phyloP scores from a whole-genome alignment of 164 flowering plant species.

The Berberis vulgaris region DNA sequence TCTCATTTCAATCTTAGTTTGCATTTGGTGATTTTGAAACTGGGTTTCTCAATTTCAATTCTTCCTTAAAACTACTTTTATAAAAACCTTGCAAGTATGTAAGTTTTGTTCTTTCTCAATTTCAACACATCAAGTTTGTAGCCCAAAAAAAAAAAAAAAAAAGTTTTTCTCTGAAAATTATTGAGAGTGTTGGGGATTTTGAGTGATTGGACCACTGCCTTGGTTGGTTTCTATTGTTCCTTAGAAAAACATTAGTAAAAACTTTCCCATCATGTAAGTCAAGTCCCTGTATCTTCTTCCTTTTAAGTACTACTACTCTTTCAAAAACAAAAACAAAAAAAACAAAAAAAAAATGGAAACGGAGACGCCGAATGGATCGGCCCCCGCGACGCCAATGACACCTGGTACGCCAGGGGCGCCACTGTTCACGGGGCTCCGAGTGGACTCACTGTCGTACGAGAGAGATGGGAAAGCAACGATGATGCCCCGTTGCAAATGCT shows the following conservation, averaged over 20 bases:
- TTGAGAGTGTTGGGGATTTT: not conserved
- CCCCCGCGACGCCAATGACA: conserved; percentile 41
- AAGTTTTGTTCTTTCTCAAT: conserved; percentile 4
- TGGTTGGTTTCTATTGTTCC: conserved; percentile 2
- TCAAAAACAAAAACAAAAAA: conserved; percentile 1
- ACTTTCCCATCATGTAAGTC: conserved; percentile 7
- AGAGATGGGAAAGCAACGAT: conserved; percentile 52
- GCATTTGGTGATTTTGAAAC: conserved; percentile 4
- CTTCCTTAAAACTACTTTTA: conserved; percentile 13
- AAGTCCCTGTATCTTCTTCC: not conserved
- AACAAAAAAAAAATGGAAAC: conserved; percentile 18
- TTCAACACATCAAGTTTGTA: not conserved
- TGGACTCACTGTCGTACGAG: conserved; percentile 78
- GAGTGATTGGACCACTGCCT: conserved; percentile 1
- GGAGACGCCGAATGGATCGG: conserved; percentile 43
- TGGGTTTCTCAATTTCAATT: conserved; percentile 7
- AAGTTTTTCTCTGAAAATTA: not conserved
- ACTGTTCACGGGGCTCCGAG: conserved; percentile 42
- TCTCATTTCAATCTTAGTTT: too few species aligned
- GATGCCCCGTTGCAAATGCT: conserved; percentile 77
- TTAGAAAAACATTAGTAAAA: conserved; percentile 13
- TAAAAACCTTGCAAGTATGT: conserved; percentile 17
- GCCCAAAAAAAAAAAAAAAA: conserved; percentile 11
- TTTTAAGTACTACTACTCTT: not conserved
- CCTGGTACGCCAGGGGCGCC: conserved; percentile 78